Conservation (phyloP, 1,139 yeast species). For the Protomyces inouyei region DNA sequence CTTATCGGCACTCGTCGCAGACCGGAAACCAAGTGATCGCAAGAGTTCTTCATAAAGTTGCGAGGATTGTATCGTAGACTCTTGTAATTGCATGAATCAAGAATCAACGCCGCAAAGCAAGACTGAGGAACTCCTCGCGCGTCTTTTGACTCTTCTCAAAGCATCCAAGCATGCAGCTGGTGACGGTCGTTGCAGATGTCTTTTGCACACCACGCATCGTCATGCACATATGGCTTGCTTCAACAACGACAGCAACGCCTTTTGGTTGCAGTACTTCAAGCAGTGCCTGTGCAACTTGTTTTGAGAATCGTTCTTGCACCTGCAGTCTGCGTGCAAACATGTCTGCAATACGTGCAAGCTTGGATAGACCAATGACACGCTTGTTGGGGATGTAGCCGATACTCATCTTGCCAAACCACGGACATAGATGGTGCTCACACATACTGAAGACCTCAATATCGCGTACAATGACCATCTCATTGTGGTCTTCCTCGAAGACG, state of each 20-base stretch:
- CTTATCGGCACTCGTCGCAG: conserved; percentile 18
- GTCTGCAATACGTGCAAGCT: conserved; percentile 90
- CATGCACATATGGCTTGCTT: conserved; percentile 99
- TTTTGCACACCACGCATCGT: conserved; percentile 97
- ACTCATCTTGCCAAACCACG: conserved; percentile 64
- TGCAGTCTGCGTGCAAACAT: conserved; percentile 94
- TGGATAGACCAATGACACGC: conserved; percentile 87
- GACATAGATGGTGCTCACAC: conserved; percentile 97
- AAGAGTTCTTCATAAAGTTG: not conserved
- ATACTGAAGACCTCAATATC: conserved; percentile 88
- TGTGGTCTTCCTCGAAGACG: conserved; percentile 96
- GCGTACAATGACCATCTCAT: conserved; percentile 96
- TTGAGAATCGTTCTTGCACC: conserved; percentile 93
- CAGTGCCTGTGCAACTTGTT: conserved; percentile 94
- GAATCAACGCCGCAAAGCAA: conserved; percentile 13
- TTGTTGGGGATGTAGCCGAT: conserved; percentile 95
- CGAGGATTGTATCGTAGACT: not conserved
- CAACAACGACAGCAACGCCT: conserved; percentile 97
- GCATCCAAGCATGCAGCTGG: conserved; percentile 87
- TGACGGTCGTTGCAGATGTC: conserved; percentile 86
- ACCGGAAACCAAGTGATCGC: conserved; percentile 2
- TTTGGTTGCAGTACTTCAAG: conserved; percentile 86
- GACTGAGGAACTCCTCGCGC: conserved; percentile 77
- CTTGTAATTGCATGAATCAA: not conserved
- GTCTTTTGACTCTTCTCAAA: conserved; percentile 87